phyloP scores from a whole-genome alignment of 2,329 filamentous ascomycete species.

The Ascochyta clinopodiicola region DNA sequence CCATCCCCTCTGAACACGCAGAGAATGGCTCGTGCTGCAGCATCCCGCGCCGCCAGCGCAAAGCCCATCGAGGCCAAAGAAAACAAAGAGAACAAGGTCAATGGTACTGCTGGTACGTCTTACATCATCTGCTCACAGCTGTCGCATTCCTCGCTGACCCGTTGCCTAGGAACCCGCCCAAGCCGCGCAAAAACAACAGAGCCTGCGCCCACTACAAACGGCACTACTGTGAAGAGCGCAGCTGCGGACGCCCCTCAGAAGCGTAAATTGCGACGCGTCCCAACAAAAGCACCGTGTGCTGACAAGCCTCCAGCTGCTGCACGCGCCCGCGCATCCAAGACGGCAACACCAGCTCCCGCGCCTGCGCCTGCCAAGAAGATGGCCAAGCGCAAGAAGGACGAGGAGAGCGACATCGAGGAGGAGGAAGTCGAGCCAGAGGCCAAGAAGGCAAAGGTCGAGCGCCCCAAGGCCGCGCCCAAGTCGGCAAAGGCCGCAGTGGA shows the following conservation, averaged over 20 bases:
- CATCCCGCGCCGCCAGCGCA: conserved; percentile 37
- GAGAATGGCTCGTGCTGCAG: conserved; percentile 39
- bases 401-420: conserved; percentile 29
- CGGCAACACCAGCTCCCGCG: conserved; percentile 21
- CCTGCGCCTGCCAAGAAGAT: conserved; percentile 25
- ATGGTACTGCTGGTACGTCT: conserved; percentile 39
- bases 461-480: conserved; percentile 23
- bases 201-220: conserved; percentile 20
- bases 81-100: conserved; percentile 26
- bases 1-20: conserved; percentile 18
- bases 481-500: conserved; percentile 22
- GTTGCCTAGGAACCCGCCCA: conserved; percentile 24
- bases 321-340: conserved; percentile 30
- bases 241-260: conserved; percentile 14
- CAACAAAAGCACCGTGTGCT: conserved; percentile 13
- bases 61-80: conserved; percentile 36
- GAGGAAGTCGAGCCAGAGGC: conserved; percentile 27
- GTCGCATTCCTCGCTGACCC: conserved; percentile 23
- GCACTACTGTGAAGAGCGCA: conserved; percentile 10
- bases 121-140: conserved; percentile 17
- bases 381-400: conserved; percentile 43
- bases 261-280: conserved; percentile 18
- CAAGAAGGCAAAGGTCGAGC: conserved; percentile 34
- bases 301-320: conserved; percentile 21
- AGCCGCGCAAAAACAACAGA: conserved; percentile 38